A percentile compares a stretch with the other conserved stretches of the same genome.
phyloP scores from a whole-genome alignment of 495 filamentous ascomycete genomes.

The Neurospora discreta region DNA sequence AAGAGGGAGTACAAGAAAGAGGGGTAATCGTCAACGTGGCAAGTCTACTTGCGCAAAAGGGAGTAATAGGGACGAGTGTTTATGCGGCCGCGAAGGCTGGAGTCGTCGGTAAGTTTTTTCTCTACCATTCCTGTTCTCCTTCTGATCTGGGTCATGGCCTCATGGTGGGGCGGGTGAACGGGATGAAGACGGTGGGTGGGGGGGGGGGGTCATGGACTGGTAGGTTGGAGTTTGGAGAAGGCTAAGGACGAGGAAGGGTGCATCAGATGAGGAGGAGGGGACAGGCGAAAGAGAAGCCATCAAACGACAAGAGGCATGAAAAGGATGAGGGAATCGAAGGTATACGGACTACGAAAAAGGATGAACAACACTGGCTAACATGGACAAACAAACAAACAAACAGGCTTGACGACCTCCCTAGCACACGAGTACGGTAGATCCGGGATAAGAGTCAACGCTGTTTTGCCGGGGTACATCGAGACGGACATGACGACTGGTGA shows the following conservation, averaged over 20 bases:
- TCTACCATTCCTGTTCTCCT: too few species aligned
- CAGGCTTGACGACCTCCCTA: slow-evolving; percentile 57
- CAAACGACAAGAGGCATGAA: background rate
- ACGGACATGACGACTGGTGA: slow-evolving; percentile 67
- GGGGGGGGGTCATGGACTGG: background rate
- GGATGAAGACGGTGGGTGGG: too few species aligned
- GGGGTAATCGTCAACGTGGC: slow-evolving; percentile 63
- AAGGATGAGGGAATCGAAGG: background rate
- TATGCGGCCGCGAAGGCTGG: slow-evolving; percentile 80
- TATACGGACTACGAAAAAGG: background rate
- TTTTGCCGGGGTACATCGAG: slow-evolving; percentile 74
- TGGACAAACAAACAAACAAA: slow-evolving; percentile 1
- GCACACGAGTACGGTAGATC: slow-evolving; percentile 48
- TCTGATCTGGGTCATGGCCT: too few species aligned
- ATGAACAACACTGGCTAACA: background rate
- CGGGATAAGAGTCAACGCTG: slow-evolving; percentile 62
- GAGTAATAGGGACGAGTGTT: slow-evolving; percentile 51
- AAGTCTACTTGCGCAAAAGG: slow-evolving; percentile 55
- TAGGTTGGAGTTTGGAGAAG: background rate
- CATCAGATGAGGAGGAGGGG: background rate
- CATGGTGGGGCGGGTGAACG: too few species aligned
- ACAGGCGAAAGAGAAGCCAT: background rate
- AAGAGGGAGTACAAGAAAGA: slow-evolving; percentile 18
- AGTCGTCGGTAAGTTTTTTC: slow-evolving; percentile 42
- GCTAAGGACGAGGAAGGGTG: background rate